These are phyloP conservation scores for Coleophoma eucalyptorum DNA, from an alignment of 2,329 filamentous ascomycete species.

Conservation along the genomic window DNA sequence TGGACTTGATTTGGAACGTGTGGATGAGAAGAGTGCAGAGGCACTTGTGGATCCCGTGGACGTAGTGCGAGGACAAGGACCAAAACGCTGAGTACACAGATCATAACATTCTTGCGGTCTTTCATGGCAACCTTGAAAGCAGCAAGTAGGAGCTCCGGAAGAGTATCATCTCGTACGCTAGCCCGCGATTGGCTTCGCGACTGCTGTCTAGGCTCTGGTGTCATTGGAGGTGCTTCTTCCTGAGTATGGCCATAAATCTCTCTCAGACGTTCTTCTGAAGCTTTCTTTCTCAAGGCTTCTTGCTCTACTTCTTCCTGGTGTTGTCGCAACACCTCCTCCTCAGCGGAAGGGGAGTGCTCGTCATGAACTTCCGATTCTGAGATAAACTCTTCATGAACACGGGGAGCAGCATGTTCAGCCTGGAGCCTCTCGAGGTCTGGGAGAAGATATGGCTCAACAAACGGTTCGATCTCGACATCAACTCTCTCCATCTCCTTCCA, in stretches of 20 bases:
- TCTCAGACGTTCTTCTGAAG: conserved; percentile 42
- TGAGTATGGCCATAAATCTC: conserved; percentile 48
- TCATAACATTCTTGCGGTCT: conserved; percentile 57
- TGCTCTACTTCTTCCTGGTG: conserved; percentile 3
- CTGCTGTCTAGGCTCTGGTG: background rate
- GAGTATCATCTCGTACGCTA: conserved; percentile 33
- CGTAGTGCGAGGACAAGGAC: conserved; percentile 45
- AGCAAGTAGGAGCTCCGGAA: conserved; percentile 50
- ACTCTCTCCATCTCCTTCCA: conserved; percentile 99
- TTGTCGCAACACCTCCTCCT: conserved; percentile 43
- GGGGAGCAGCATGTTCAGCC: conserved; percentile 24
- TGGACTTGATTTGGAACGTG: background rate
- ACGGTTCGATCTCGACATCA: conserved; percentile 84
- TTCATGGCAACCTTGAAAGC: conserved; percentile 49
- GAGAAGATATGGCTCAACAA: conserved; percentile 56
- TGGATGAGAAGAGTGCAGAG: background rate
- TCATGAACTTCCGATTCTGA: conserved; percentile 28
- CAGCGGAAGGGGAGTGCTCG: conserved; percentile 40
- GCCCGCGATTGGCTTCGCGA: conserved; percentile 7
- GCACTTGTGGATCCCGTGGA: background rate
- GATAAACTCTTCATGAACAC: conserved; percentile 15
- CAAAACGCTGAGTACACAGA: conserved; percentile 49
- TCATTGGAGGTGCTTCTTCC: conserved; percentile 29
- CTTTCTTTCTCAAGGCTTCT: conserved; percentile 8
- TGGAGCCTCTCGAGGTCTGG: conserved; percentile 50